phyloP scores from a whole-genome alignment of 2,329 filamentous ascomycete species.

The Teratosphaeria nubilosa region DNA sequence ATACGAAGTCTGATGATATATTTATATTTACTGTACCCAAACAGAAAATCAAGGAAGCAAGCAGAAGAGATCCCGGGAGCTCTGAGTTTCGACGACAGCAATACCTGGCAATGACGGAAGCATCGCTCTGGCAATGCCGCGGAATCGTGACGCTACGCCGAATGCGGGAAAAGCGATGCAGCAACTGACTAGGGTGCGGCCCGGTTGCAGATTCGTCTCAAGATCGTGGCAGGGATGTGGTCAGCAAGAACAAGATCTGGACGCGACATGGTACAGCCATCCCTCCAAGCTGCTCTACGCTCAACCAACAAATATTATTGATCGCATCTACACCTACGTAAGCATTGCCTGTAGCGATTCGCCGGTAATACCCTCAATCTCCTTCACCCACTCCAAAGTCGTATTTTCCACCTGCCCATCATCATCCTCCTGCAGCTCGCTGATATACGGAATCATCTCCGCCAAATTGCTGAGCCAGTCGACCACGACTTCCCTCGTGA shows the following conservation, averaged over 20 bases:
- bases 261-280: background rate
- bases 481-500: slow-evolving; percentile 69
- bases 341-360: slow-evolving; percentile 90
- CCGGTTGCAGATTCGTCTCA: background rate
- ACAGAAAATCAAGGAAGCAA: background rate
- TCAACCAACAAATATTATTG: background rate
- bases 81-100: background rate
- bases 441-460: slow-evolving; percentile 94
- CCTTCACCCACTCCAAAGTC: slow-evolving; percentile 79
- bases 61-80: background rate
- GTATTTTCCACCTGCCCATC: slow-evolving; percentile 87
- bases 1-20: background rate
- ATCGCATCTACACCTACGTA: background rate
- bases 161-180: background rate
- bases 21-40: background rate
- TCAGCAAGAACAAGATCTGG: background rate
- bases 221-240: background rate
- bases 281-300: background rate
- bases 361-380: slow-evolving; percentile 74
- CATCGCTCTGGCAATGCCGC: background rate
- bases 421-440: slow-evolving; percentile 91
- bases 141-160: background rate
- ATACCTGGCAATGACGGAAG: background rate
- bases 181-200: background rate
- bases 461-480: slow-evolving; percentile 87